Evolutionary conservation across 495 filamentous ascomycete genomes (phyloP), one percentile per base, ranked within the genome.

Genomic region (Thermochaetoides thermophila): DNA sequence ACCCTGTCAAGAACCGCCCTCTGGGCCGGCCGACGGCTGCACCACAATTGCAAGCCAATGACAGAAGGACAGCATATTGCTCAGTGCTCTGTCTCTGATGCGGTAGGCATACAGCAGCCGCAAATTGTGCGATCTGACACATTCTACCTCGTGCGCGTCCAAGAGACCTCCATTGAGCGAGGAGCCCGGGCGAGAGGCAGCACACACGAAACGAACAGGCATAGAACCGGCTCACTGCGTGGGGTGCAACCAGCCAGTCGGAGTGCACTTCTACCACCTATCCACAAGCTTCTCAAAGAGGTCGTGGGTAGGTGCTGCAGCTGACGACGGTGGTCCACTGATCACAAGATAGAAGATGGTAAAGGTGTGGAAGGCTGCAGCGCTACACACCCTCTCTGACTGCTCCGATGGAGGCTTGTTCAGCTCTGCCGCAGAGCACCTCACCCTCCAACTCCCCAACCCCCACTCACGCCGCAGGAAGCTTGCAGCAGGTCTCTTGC

Each of bases 81-180:
- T 32, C 22, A 37, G 28, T 10, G 32, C 21, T 35, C 32, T 32
- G 36, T 28, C 36, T 5, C 29, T 28, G 29, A 32, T 31, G 37
- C 30, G 30, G 26, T 14, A 33, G 31, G 17, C 23, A 23, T 33
- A 26, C 14, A 14, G 13, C 25, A 24, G 29, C 37, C 30, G 17
- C 30, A 29, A 44, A 52, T 39, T 41, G 45, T 52, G 46, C 46
- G 33, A 49, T 44, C 43, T 50, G 49, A 52, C 46, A 46, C 29
- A 26, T 44, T 29, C 29, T 31, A 25, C 27, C 30, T 9, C 20
- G 15, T 27, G 12, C 10, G 38, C 24, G 31, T 14, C 22, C 8
- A 19, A 17, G 23, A 19, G 41, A 35, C 40, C 37, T 40, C 39
- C 43, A 37, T 35, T 34, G 35, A 38, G 29, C 35, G 36, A 20